These are phyloP conservation scores for Epichloe scottii DNA, from an alignment of 2,329 filamentous ascomycete genomes.

Conservation along the genomic window DNA sequence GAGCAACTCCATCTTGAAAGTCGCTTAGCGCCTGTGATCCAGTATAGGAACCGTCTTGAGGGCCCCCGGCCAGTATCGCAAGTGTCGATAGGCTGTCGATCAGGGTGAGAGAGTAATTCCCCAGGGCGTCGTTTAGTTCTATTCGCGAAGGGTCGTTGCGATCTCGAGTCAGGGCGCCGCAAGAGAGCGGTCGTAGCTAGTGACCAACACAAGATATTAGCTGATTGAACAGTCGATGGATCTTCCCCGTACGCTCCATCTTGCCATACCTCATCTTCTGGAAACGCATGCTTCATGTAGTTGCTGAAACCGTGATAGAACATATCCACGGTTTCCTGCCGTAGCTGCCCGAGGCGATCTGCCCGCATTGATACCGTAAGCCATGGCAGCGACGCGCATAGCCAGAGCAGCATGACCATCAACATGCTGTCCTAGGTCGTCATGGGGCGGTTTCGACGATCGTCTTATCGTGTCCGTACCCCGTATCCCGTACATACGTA, in stretches of 20 bases:
- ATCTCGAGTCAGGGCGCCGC: slow-evolving; percentile 74
- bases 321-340: slow-evolving; percentile 57
- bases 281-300: slow-evolving; percentile 89
- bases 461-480: not conserved
- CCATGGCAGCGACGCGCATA: slow-evolving; percentile 28
- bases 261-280: slow-evolving; percentile 66
- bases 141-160: slow-evolving; percentile 65
- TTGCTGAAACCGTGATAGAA: slow-evolving; percentile 96
- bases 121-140: slow-evolving; percentile 87
- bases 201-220: slow-evolving; percentile 1
- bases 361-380: slow-evolving; percentile 38
- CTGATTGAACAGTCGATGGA: too few relatives aligned
- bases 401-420: slow-evolving; percentile 12
- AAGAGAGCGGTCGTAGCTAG: slow-evolving; percentile 74
- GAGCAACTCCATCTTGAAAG: slow-evolving; percentile 70
- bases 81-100: slow-evolving; percentile 93
- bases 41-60: slow-evolving; percentile 26
- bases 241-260: not conserved
- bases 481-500: too few relatives aligned
- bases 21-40: slow-evolving; percentile 43
- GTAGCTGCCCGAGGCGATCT: slow-evolving; percentile 41
- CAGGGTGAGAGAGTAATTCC: slow-evolving; percentile 91
- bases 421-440: slow-evolving; percentile 16
- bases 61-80: slow-evolving; percentile 75
- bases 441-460: not conserved